Percentiles rank a stretch among this genome's conserved stretches.
These are phyloP conservation scores for Paraglomus occultum DNA, from an alignment of 192 early-diverging fungal species.

Conservation along the genomic window DNA sequence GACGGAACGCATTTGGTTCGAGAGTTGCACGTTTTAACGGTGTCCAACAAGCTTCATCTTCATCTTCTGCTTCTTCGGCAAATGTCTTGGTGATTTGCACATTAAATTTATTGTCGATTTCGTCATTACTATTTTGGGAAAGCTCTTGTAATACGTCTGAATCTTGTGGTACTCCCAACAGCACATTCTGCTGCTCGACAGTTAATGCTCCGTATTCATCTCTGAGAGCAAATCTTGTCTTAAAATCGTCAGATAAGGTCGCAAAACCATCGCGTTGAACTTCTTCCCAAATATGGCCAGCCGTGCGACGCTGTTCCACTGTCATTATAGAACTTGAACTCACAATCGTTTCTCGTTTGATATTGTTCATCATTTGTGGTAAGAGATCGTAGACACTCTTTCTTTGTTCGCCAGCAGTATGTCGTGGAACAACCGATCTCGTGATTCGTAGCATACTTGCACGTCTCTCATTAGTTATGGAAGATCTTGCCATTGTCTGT, in stretches of 20 bases:
- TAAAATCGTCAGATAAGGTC: conserved; percentile 21
- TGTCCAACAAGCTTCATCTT: no score
- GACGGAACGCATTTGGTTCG: no score
- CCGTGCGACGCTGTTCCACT: conserved; percentile 6
- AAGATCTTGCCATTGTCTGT: neutral
- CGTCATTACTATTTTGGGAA: no score
- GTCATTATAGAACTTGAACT: conserved; percentile 24
- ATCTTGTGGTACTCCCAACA: no score
- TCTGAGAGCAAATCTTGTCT: conserved; percentile 10
- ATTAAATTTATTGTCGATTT: no score
- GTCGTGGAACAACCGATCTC: neutral
- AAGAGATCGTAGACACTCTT: neutral
- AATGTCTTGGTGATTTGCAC: no score
- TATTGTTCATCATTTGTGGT: conserved; percentile 3
- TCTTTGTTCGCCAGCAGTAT: conserved; percentile 10
- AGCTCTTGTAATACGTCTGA: no score
- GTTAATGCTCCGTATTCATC: no score
- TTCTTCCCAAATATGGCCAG: conserved; percentile 21
- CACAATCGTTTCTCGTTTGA: conserved; percentile 21
- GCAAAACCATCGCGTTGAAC: conserved; percentile 24
- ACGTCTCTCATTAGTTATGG: neutral
- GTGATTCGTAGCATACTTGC: conserved; percentile 23
- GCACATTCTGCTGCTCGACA: no score
- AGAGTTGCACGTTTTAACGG: no score
- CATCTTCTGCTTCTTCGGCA: no score